Conservation (phyloP, 805 yeast species). For the Ogataea pini region DNA sequence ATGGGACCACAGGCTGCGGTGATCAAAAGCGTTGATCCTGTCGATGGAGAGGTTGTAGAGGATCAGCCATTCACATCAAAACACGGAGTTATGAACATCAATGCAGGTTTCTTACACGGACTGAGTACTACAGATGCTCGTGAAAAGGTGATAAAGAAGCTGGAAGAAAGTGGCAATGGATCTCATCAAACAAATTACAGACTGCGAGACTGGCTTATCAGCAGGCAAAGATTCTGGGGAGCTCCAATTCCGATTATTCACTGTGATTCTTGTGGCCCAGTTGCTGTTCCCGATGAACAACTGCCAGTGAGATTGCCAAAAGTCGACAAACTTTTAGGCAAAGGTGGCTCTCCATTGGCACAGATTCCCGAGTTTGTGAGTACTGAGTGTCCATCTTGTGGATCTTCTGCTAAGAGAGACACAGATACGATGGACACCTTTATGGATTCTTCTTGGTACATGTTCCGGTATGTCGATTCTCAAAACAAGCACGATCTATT, state of each 20-base stretch:
- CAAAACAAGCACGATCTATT: slow-evolving; percentile 60
- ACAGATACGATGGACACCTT: slow-evolving; percentile 99
- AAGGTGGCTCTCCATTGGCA: slow-evolving; percentile 69
- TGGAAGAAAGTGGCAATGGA: slow-evolving; percentile 42
- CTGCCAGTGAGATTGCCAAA: slow-evolving; percentile 82
- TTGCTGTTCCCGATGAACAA: slow-evolving; percentile 86
- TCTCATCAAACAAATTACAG: slow-evolving; percentile 52
- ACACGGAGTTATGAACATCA: slow-evolving; percentile 49
- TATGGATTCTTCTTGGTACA: slow-evolving; percentile 98
- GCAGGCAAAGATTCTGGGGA: slow-evolving; percentile 97
- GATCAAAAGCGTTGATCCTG: slow-evolving; percentile 48
- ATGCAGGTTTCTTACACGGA: slow-evolving; percentile 54
- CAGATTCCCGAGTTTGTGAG: slow-evolving; percentile 67
- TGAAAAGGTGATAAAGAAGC: slow-evolving; percentile 35
- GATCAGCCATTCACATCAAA: slow-evolving; percentile 40
- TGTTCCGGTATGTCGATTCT: slow-evolving; percentile 79
- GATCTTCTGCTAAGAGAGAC: slow-evolving; percentile 72
- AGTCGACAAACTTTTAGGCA: slow-evolving; percentile 42
- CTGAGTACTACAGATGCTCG: slow-evolving; percentile 53
- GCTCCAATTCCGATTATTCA: slow-evolving; percentile 96
- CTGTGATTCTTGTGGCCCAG: slow-evolving; percentile 82
- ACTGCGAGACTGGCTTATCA: slow-evolving; percentile 90
- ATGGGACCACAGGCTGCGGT: slow-evolving; percentile 44
- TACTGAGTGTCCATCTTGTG: slow-evolving; percentile 81
- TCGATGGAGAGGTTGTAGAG: slow-evolving; percentile 17